phyloP scores from a whole-genome alignment of 2,329 filamentous ascomycete genomes.

The Aureobasidium subglaciale region DNA sequence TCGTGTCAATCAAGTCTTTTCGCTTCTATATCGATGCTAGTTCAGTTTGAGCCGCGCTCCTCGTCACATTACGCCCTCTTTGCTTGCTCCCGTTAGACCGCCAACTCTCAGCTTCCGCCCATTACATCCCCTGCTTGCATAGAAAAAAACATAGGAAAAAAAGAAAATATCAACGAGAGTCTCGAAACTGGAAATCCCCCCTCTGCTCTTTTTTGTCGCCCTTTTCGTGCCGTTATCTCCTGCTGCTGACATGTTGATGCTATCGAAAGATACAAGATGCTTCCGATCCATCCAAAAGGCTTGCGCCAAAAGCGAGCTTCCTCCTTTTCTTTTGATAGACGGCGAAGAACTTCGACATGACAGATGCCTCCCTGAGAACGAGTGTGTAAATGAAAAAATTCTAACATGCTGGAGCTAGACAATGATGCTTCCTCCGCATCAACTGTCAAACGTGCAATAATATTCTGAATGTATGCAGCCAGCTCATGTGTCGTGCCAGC shows the following conservation, averaged over 20 bases:
- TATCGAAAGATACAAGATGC: background rate
- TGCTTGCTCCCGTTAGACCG: background rate
- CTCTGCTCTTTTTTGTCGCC: background rate
- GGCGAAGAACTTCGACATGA: conserved; percentile 8
- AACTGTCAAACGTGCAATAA: conserved; percentile 2
- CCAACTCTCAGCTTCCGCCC: background rate
- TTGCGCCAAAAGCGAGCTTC: conserved; percentile 8
- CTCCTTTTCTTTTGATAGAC: conserved; percentile 10
- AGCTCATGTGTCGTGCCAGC: background rate
- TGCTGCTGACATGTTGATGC: background rate
- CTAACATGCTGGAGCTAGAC: conserved; percentile 9
- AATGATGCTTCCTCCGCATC: background rate
- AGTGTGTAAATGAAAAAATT: conserved; percentile 6
- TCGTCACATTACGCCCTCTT: conserved; percentile 3
- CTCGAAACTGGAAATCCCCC: conserved; percentile 1
- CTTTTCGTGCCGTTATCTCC: background rate
- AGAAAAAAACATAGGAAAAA: conserved; percentile 10
- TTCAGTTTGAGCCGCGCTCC: background rate
- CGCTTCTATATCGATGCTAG: background rate
- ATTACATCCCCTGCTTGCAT: conserved; percentile 7
- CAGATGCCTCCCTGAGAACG: conserved; percentile 10
- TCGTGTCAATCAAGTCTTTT: background rate
- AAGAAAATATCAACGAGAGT: background rate
- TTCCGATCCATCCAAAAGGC: conserved; percentile 9
- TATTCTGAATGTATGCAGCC: conserved; percentile 1